A percentile compares a stretch with the other conserved stretches of the same genome.
Conservation (phyloP, 179 eudicot species). For the Carnegiea gigantea region DNA sequence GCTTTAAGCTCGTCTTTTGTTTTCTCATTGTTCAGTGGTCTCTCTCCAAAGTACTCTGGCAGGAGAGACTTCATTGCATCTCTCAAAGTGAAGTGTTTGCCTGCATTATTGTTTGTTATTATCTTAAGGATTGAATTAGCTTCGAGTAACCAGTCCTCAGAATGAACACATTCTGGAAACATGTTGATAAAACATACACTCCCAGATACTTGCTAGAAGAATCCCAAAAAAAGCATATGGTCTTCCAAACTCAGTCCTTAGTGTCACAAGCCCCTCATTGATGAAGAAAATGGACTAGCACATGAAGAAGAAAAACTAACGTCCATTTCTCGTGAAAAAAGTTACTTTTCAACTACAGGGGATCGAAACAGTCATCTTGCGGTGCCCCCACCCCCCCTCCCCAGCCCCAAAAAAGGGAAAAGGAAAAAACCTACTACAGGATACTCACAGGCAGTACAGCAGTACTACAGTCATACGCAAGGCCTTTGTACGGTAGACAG, state of each 20-base stretch:
- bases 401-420: not conserved
- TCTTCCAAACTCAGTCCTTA: not conserved
- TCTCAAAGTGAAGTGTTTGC: constrained; percentile 61
- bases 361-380: not conserved
- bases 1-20: constrained; percentile 28
- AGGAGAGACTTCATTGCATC: constrained; percentile 72
- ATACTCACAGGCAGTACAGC: not conserved
- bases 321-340: not conserved
- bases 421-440: not conserved
- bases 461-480: not conserved
- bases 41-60: constrained; percentile 59
- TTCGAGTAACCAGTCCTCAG: not conserved
- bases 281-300: not conserved
- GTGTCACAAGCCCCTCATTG: not conserved
- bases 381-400: no score
- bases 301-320: not conserved
- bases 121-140: not conserved
- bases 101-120: constrained; percentile 37
- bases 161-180: not conserved
- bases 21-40: constrained; percentile 24
- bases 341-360: not conserved
- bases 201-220: not conserved
- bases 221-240: not conserved
- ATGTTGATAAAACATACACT: not conserved
- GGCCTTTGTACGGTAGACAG: not conserved